Evolutionary conservation across 2,329 filamentous ascomycete species (phyloP).

Genomic region (Aurifilum marmelostoma): DNA sequence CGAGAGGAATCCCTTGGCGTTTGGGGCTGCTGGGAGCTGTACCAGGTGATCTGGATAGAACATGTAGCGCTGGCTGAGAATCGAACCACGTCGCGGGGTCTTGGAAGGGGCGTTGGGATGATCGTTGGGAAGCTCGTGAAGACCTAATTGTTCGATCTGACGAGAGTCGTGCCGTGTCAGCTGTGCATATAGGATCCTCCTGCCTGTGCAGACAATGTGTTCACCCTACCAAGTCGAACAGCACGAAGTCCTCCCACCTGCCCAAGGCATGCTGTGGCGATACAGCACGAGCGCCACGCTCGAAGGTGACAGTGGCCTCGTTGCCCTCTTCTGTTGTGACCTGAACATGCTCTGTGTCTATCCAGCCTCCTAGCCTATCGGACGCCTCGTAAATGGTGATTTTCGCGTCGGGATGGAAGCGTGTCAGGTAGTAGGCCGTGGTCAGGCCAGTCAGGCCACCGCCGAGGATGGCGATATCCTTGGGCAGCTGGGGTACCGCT

Average conservation of each 20-base stretch:
- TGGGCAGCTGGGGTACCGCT: not conserved
- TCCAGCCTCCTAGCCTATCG: conserved; percentile 78
- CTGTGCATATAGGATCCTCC: not conserved
- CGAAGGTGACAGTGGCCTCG: conserved; percentile 67
- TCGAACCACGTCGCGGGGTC: conserved; percentile 46
- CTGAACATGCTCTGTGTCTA: conserved; percentile 67
- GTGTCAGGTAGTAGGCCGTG: conserved; percentile 75
- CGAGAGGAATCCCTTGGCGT: conserved; percentile 33
- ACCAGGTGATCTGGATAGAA: conserved; percentile 88
- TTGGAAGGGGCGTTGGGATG: conserved; percentile 13
- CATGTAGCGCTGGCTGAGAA: conserved; percentile 62
- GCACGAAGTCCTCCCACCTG: conserved; percentile 64
- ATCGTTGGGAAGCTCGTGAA: conserved; percentile 7
- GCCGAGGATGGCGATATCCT: conserved; percentile 69
- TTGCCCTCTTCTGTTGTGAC: conserved; percentile 58
- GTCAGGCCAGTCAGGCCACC: conserved; percentile 83
- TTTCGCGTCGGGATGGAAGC: conserved; percentile 64
- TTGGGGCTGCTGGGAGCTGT: conserved; percentile 46
- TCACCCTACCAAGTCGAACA: conserved; percentile 69
- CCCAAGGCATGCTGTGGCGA: conserved; percentile 51
- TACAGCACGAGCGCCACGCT: conserved; percentile 81
- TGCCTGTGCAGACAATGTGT: conserved; percentile 32
- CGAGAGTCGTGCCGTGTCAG: conserved; percentile 21
- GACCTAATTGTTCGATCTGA: conserved; percentile 27
- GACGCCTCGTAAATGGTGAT: conserved; percentile 82